Evolutionary conservation across 148 eudicot species (phyloP).

Genomic region (Bassia scoparia): DNA sequence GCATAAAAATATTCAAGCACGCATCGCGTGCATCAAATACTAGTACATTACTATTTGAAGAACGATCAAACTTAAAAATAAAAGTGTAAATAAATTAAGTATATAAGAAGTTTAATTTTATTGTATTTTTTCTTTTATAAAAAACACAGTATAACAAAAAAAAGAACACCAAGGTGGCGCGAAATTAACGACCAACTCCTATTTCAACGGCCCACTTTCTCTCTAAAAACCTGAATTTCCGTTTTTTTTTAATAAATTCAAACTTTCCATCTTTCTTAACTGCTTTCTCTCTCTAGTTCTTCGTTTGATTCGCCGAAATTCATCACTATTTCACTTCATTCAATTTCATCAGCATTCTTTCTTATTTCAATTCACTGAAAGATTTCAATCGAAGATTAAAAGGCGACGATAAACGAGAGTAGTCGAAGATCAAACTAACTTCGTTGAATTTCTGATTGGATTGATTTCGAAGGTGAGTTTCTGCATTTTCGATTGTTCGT

Average conservation of each 20-base stretch:
- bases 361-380: background rate
- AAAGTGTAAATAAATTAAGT: too few relatives aligned
- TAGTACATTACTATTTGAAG: too few relatives aligned
- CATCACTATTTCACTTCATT: background rate
- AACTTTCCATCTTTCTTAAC: background rate
- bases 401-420: background rate
- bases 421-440: slow-evolving; percentile 3
- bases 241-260: background rate
- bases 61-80: too few relatives aligned
- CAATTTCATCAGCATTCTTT: background rate
- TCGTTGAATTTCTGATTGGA: background rate
- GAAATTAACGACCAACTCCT: slow-evolving; percentile 41
- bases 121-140: too few relatives aligned
- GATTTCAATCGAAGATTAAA: background rate
- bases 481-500: background rate
- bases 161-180: slow-evolving; percentile 35
- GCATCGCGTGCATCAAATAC: too few relatives aligned
- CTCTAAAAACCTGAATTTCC: slow-evolving; percentile 19
- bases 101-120: too few relatives aligned
- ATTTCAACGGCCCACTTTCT: slow-evolving; percentile 28
- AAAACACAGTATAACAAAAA: background rate
- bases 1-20: too few relatives aligned
- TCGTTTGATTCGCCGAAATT: background rate
- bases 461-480: slow-evolving; percentile 20
- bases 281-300: slow-evolving; percentile 3